phyloP scores from a whole-genome alignment of 2,329 filamentous ascomycete species.

The Ilyonectria robusta region DNA sequence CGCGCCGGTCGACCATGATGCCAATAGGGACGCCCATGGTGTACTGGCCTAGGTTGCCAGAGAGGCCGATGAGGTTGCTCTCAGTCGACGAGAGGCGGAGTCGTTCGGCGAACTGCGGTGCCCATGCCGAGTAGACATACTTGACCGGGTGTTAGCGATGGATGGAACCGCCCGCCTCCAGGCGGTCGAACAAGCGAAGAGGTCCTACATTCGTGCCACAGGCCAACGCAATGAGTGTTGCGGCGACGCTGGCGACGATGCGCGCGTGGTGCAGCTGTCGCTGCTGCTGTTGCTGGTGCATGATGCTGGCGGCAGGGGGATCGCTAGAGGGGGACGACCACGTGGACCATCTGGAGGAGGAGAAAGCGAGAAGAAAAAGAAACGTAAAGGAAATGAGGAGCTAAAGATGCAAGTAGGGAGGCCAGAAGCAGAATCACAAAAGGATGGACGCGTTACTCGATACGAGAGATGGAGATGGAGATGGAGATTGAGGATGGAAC shows the following conservation, averaged over 20 bases:
- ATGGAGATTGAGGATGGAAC: background rate
- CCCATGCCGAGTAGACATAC: conserved; percentile 99
- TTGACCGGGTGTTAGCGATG: conserved; percentile 55
- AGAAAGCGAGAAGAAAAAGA: background rate
- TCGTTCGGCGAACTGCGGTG: conserved; percentile 91
- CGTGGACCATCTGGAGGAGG: conserved; percentile 11
- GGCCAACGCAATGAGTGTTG: conserved; percentile 86
- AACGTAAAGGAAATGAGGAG: background rate
- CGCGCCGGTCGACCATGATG: conserved; percentile 86
- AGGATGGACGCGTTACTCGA: conserved; percentile 8
- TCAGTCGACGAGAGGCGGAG: conserved; percentile 92
- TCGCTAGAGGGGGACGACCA: background rate
- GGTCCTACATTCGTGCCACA: conserved; percentile 89
- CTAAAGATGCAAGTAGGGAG: background rate
- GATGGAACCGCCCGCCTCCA: no score
- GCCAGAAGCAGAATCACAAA: conserved; percentile 9
- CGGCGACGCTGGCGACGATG: conserved; percentile 86
- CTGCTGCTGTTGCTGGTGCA: conserved; percentile 46
- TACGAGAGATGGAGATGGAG: background rate
- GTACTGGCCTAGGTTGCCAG: conserved; percentile 95
- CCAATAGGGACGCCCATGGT: conserved; percentile 90
- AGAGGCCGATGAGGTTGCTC: conserved; percentile 90
- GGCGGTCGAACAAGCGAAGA: background rate
- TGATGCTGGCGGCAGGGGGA: conserved; percentile 25
- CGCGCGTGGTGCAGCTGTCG: conserved; percentile 72